Conservation (phyloP, 208 protist genomes). For the Hexamita inflata region DNA sequence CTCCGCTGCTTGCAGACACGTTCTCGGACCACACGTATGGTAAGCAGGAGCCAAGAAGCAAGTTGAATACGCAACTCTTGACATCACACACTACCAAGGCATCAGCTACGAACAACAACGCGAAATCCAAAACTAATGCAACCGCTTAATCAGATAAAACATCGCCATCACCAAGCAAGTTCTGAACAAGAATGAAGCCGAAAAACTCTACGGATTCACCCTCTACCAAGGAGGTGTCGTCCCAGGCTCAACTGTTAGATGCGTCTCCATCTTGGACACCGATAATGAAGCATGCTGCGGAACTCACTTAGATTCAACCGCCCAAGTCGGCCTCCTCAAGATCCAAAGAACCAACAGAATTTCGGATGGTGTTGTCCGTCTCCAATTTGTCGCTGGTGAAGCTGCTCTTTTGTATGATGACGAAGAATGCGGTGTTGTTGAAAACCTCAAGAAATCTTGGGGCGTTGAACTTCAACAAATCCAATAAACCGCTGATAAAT, state of each 20-base stretch:
- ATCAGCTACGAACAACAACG: constrained; percentile 25
- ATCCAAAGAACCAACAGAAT: constrained; percentile 30
- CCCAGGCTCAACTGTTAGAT: constrained; percentile 33
- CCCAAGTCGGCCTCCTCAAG: constrained; percentile 33
- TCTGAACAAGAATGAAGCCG: constrained; percentile 39
- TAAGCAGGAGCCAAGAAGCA: constrained; percentile 42
- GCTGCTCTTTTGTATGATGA: constrained; percentile 19
- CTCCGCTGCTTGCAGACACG: not conserved
- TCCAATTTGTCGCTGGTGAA: constrained; percentile 38
- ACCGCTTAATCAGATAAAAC: constrained; percentile 19
- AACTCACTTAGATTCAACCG: constrained; percentile 37
- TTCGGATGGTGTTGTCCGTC: constrained; percentile 37
- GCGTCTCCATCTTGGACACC: constrained; percentile 27
- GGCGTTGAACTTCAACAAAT: constrained; percentile 4
- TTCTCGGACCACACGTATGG: constrained; percentile 46
- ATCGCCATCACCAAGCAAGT: constrained; percentile 26
- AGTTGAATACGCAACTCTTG: constrained; percentile 34
- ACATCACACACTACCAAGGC: constrained; percentile 42
- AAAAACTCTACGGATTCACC: constrained; percentile 39
- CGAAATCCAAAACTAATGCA: constrained; percentile 35
- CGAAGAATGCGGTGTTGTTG: not conserved
- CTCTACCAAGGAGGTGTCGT: constrained; percentile 48
- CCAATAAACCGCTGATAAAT: constrained; percentile 5
- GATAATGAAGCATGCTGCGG: constrained; percentile 47
- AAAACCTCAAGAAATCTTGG: not conserved